Evolutionary conservation across 2,329 filamentous ascomycete species (phyloP).

Genomic region (Arthrobotrys conoides): DNA sequence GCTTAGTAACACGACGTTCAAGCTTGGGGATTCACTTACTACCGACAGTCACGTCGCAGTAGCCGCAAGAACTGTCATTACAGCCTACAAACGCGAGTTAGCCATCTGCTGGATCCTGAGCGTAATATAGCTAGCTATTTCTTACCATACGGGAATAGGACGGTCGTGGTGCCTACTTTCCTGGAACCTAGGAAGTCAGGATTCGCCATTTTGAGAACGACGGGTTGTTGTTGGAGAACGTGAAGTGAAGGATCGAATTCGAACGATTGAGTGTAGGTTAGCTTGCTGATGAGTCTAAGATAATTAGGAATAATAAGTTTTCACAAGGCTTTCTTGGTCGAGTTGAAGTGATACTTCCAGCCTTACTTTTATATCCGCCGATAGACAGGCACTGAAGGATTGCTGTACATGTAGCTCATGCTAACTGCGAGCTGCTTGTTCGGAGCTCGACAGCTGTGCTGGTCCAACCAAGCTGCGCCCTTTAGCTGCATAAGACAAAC

Average conservation of each 20-base stretch:
- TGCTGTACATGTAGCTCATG: not conserved
- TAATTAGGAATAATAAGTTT: not conserved
- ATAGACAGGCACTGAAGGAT: not conserved
- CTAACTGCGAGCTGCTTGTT: not conserved
- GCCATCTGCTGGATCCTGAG: not conserved
- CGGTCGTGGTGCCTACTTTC: conserved; percentile 18
- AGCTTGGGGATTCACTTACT: conserved; percentile 38
- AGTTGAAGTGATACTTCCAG: not conserved
- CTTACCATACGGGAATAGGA: conserved; percentile 55
- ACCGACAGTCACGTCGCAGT: conserved; percentile 53
- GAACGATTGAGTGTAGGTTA: not conserved
- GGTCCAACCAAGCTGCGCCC: conserved; percentile 3
- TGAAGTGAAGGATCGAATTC: not conserved
- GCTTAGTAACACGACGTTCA: conserved; percentile 3
- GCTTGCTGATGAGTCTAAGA: too few relatives aligned
- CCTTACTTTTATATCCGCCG: not conserved
- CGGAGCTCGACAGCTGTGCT: not conserved
- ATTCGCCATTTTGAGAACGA: not conserved
- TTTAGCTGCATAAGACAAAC: not conserved
- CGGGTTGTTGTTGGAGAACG: not conserved
- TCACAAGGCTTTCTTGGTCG: not conserved
- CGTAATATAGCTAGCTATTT: too few relatives aligned
- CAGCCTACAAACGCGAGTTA: conserved; percentile 26
- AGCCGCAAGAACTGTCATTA: conserved; percentile 56
- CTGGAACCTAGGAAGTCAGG: not conserved